phyloP scores from a whole-genome alignment of 2,329 filamentous ascomycete genomes.

The Phaeosphaeriaceae sp. region DNA sequence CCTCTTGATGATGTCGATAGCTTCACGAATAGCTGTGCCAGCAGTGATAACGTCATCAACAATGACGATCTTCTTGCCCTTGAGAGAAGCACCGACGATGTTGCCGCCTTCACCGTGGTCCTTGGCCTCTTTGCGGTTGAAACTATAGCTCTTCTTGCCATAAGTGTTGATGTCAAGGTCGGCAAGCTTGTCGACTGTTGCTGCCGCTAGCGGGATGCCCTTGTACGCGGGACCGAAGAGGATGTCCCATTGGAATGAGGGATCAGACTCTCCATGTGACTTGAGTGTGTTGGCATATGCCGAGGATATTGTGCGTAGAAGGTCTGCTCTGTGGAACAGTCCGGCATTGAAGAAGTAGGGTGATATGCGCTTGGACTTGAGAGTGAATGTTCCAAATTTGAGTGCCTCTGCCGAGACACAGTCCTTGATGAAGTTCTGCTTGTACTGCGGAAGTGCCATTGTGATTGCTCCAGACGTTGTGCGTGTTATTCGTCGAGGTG shows the following conservation, averaged over 20 bases:
- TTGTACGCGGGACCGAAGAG: conserved; percentile 97
- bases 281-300: conserved; percentile 76
- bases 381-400: conserved; percentile 82
- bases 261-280: conserved; percentile 50
- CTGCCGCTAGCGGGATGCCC: conserved; percentile 87
- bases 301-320: conserved; percentile 77
- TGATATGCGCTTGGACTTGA: conserved; percentile 89
- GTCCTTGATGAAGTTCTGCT: conserved; percentile 74
- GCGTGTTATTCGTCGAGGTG: conserved; percentile 3
- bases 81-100: conserved; percentile 86
- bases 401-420: conserved; percentile 73
- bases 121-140: conserved; percentile 96
- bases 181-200: conserved; percentile 77
- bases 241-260: conserved; percentile 74
- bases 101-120: conserved; percentile 93
- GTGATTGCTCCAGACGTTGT: conserved; percentile 6
- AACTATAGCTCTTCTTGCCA: conserved; percentile 78
- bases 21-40: conserved; percentile 91
- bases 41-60: conserved; percentile 98
- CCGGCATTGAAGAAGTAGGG: conserved; percentile 99
- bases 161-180: conserved; percentile 72
- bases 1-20: conserved; percentile 84
- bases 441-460: conserved; percentile 53
- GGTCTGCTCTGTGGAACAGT: conserved; percentile 81
- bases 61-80: conserved; percentile 85